Evolutionary conservation across 2,329 filamentous ascomycete species (phyloP).

Genomic region (Aspergillus sp.): DNA sequence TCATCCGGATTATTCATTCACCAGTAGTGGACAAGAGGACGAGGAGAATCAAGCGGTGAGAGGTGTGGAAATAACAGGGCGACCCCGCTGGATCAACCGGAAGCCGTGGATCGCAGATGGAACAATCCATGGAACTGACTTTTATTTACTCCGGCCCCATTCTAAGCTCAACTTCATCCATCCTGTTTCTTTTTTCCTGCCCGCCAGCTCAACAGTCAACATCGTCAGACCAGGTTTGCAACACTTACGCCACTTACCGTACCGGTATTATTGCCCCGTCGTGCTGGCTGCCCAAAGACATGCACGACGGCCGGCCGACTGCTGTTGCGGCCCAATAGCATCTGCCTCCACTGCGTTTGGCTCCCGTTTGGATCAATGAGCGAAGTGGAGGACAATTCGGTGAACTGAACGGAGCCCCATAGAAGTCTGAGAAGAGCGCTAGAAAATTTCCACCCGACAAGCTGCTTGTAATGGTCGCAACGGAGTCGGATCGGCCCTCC

Average conservation of each 20-base stretch:
- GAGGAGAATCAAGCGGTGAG: background rate
- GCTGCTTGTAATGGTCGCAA: slow-evolving; percentile 1
- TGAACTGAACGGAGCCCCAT: slow-evolving; percentile 15
- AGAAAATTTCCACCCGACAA: slow-evolving; percentile 19
- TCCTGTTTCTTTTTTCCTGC: background rate
- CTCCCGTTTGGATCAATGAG: background rate
- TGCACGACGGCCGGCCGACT: background rate
- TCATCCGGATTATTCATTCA: too few relatives aligned
- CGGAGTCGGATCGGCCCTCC: background rate
- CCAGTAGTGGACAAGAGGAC: too few relatives aligned
- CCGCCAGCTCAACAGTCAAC: background rate
- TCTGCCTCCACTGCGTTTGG: slow-evolving; percentile 12
- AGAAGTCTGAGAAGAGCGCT: slow-evolving; percentile 21
- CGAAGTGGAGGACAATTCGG: slow-evolving; percentile 11
- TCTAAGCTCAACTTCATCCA: background rate
- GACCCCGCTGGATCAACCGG: background rate
- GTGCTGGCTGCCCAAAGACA: slow-evolving; percentile 19
- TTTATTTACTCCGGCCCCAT: background rate
- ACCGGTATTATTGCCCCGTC: slow-evolving; percentile 9
- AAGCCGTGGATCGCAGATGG: background rate
- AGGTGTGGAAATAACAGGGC: background rate
- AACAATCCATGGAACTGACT: background rate
- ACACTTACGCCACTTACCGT: background rate
- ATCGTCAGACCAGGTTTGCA: background rate
- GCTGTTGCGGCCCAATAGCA: slow-evolving; percentile 19